A percentile compares a stretch with the other conserved stretches of the same genome.
phyloP scores from a whole-genome alignment of 225 moss, liverwort and hornwort genomes.

The Neckera pumila region DNA sequence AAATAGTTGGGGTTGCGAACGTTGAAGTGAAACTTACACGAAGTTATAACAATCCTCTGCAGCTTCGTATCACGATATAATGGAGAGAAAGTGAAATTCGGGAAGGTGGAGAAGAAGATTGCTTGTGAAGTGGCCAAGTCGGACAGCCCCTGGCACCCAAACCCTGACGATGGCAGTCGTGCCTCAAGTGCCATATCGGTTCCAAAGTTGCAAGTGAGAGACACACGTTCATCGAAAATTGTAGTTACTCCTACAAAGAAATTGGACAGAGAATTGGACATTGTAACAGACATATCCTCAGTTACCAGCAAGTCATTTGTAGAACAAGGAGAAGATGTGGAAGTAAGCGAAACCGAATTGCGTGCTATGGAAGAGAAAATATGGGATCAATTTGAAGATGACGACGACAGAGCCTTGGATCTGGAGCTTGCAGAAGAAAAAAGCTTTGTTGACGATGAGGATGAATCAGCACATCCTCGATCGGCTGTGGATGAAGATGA shows the following conservation, averaged over 20 bases:
- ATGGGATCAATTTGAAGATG: conserved; percentile 79
- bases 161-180: conserved; percentile 3
- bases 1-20: background rate
- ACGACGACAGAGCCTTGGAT: conserved; percentile 69
- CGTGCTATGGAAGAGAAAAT: conserved; percentile 53
- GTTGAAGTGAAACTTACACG: background rate
- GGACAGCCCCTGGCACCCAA: conserved; percentile 60
- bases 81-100: conserved; percentile 53
- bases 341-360: conserved; percentile 20
- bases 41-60: background rate
- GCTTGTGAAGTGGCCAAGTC: conserved; percentile 61
- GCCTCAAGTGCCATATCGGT: conserved; percentile 11
- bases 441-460: background rate
- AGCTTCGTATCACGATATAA: conserved; percentile 59
- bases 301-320: background rate
- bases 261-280: background rate
- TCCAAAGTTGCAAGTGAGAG: conserved; percentile 56
- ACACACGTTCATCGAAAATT: background rate
- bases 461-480: background rate
- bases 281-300: background rate
- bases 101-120: conserved; percentile 71
- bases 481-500: background rate
- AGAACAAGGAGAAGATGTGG: background rate
- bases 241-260: background rate
- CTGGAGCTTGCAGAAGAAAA: conserved; percentile 48